A percentile compares a stretch with the other conserved stretches of the same genome.
These are phyloP conservation scores for Ambrosiella beaveri DNA, from an alignment of 2,329 filamentous ascomycete genomes.

Conservation along the genomic window DNA sequence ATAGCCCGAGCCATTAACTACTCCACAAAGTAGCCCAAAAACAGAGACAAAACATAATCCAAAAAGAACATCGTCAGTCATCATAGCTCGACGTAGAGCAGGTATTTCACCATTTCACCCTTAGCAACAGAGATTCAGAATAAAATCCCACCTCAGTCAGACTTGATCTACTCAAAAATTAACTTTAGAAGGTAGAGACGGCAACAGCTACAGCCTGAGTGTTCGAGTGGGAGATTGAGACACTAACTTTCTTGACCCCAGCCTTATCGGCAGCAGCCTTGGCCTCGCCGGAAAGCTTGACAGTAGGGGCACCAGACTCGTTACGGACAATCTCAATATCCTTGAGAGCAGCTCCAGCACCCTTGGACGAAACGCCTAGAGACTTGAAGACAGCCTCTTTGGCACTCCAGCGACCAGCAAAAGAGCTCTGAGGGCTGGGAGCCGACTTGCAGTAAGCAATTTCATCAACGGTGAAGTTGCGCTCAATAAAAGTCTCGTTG, in stretches of 20 bases:
- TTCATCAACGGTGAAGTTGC: conserved; percentile 80
- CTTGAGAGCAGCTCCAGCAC: conserved; percentile 74
- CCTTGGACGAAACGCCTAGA: conserved; percentile 69
- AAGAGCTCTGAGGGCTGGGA: conserved; percentile 68
- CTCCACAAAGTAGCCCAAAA: conserved; percentile 4
- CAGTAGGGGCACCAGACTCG: conserved; percentile 64
- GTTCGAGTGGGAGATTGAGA: conserved; percentile 94
- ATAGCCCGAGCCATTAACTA: neutral
- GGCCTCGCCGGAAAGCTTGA: conserved; percentile 76
- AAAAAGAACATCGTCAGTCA: neutral
- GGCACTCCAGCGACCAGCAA: conserved; percentile 88
- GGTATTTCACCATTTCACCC: neutral
- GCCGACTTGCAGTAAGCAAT: conserved; percentile 73
- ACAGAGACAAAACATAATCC: conserved; percentile 10
- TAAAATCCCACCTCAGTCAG: neutral
- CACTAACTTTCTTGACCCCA: conserved; percentile 71
- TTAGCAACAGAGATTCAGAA: neutral
- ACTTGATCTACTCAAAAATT: neutral
- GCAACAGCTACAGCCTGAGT: conserved; percentile 89
- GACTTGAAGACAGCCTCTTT: conserved; percentile 99
- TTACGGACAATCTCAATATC: conserved; percentile 86
- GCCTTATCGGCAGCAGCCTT: conserved; percentile 67
- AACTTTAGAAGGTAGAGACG: conserved; percentile 53
- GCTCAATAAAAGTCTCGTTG: conserved; percentile 83
- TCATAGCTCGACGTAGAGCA: conserved; percentile 10